phyloP scores from a whole-genome alignment of 148 eudicot genomes.

The Heliosperma pusillum region DNA sequence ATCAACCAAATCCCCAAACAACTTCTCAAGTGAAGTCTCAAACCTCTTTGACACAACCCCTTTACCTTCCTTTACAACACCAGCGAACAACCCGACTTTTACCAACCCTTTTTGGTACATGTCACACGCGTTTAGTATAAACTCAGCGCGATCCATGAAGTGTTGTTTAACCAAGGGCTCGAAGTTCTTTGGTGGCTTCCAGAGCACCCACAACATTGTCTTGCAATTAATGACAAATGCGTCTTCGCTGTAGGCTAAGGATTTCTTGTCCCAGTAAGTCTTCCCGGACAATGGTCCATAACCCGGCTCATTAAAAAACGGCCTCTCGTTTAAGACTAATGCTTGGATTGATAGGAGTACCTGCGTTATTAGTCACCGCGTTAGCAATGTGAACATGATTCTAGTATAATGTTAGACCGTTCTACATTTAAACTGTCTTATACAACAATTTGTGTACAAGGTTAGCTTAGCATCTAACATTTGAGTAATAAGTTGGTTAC shows the following conservation, averaged over 20 bases:
- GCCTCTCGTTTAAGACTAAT: constrained; percentile 65
- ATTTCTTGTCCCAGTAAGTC: constrained; percentile 25
- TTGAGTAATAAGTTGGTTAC: background rate
- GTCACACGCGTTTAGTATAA: constrained; percentile 37
- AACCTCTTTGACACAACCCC: constrained; percentile 26
- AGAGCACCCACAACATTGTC: constrained; percentile 44
- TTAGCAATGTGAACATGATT: background rate
- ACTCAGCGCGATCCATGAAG: constrained; percentile 29
- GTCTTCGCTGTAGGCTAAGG: constrained; percentile 44
- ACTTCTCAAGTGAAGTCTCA: constrained; percentile 18
- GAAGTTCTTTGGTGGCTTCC: constrained; percentile 44
- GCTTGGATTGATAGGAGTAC: constrained; percentile 77
- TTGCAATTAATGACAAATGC: constrained; percentile 47
- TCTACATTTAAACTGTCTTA: too few relatives aligned
- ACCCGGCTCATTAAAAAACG: constrained; percentile 73
- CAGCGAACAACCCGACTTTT: constrained; percentile 30
- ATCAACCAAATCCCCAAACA: constrained; percentile 27
- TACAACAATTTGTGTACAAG: too few relatives aligned
- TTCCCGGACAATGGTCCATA: constrained; percentile 20
- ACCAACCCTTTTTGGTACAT: constrained; percentile 34
- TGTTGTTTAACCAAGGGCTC: constrained; percentile 40
- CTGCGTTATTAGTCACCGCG: constrained; percentile 22
- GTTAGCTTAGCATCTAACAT: too few relatives aligned
- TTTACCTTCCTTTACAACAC: background rate
- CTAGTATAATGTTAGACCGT: too few relatives aligned